Evolutionary conservation across 345 rosid genomes (phyloP).

Genomic region (Sisymbrium altissimum): DNA sequence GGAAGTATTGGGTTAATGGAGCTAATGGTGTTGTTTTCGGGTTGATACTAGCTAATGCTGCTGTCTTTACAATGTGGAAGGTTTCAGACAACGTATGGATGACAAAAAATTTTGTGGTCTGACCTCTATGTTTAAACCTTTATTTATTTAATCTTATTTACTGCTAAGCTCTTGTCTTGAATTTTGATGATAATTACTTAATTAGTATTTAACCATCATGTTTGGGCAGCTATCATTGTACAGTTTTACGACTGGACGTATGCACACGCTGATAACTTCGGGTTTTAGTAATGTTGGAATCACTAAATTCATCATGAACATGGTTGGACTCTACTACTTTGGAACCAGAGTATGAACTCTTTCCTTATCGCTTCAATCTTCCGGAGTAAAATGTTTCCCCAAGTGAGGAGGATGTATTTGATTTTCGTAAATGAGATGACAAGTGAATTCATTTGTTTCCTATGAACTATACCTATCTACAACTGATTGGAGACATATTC

Average conservation of each 20-base stretch:
- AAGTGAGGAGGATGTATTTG: background rate
- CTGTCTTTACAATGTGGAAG: slow-evolving; percentile 65
- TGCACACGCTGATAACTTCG: slow-evolving; percentile 68
- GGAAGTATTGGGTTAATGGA: slow-evolving; percentile 54
- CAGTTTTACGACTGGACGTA: slow-evolving; percentile 47
- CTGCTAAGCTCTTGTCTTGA: background rate
- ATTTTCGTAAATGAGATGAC: too few relatives aligned
- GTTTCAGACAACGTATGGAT: slow-evolving; percentile 52
- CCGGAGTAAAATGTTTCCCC: too few relatives aligned
- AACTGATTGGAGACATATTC: too few relatives aligned
- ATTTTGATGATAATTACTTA: too few relatives aligned
- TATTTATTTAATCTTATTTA: background rate
- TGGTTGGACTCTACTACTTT: slow-evolving; percentile 83
- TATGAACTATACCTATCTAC: background rate
- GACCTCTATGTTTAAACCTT: slow-evolving; percentile 26
- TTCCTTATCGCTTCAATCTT: background rate
- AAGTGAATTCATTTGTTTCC: background rate
- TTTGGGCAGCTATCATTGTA: slow-evolving; percentile 58
- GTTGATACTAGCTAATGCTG: slow-evolving; percentile 59
- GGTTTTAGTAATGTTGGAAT: slow-evolving; percentile 64
- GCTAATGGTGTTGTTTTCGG: slow-evolving; percentile 52
- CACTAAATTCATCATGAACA: slow-evolving; percentile 53
- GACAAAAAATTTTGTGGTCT: slow-evolving; percentile 62
- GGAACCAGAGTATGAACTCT: slow-evolving; percentile 54
- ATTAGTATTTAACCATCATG: slow-evolving; percentile 19